Percentiles rank a stretch among this genome's conserved stretches.
Conservation (phyloP, 1,139 yeast species). For the Zhuliangozyma blackwelliae region DNA sequence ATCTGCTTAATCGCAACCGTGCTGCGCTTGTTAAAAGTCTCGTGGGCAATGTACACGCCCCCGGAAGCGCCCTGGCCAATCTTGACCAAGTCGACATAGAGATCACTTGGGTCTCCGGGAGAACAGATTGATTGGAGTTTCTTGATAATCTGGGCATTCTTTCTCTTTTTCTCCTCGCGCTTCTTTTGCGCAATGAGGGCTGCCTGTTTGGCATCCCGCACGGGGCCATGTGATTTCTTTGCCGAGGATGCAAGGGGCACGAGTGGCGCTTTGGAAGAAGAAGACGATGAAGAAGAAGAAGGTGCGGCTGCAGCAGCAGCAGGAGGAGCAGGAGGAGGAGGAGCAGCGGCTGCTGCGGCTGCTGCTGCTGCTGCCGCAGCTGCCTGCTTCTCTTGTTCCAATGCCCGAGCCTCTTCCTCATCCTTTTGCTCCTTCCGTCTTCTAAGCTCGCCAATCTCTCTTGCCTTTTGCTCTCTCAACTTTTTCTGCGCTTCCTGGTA, state of each 20-base stretch:
- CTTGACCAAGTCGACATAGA: slow-evolving; percentile 67
- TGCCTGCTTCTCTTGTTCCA: slow-evolving; percentile 4
- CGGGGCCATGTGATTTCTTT: slow-evolving; percentile 27
- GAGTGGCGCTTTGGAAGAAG: not conserved
- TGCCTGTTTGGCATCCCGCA: slow-evolving; percentile 53
- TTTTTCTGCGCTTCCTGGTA: slow-evolving; percentile 10
- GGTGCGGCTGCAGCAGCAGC: slow-evolving; percentile 5
- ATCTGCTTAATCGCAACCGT: slow-evolving; percentile 94
- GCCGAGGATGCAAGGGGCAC: slow-evolving; percentile 5
- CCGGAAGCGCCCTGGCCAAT: slow-evolving; percentile 99
- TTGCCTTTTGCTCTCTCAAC: slow-evolving; percentile 9
- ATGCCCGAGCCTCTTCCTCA: slow-evolving; percentile 8
- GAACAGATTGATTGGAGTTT: slow-evolving; percentile 76
- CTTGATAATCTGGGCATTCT: slow-evolving; percentile 65
- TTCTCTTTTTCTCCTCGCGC: slow-evolving; percentile 68
- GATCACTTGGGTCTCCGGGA: slow-evolving; percentile 78
- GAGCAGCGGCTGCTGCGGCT: slow-evolving; percentile 1
- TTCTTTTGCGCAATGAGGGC: slow-evolving; percentile 60
- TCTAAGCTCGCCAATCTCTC: slow-evolving; percentile 5
- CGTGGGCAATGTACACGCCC: slow-evolving; percentile 91
- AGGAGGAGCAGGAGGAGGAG: slow-evolving; percentile 3
- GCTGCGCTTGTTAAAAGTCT: slow-evolving; percentile 45
- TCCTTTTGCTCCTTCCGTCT: slow-evolving; percentile 1
- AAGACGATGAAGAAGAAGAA: not conserved
- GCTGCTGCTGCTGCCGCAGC: slow-evolving; percentile 8